These are phyloP conservation scores for Pythium sp. DNA, from an alignment of 352 stramenopile genomes.

Conservation along the genomic window DNA sequence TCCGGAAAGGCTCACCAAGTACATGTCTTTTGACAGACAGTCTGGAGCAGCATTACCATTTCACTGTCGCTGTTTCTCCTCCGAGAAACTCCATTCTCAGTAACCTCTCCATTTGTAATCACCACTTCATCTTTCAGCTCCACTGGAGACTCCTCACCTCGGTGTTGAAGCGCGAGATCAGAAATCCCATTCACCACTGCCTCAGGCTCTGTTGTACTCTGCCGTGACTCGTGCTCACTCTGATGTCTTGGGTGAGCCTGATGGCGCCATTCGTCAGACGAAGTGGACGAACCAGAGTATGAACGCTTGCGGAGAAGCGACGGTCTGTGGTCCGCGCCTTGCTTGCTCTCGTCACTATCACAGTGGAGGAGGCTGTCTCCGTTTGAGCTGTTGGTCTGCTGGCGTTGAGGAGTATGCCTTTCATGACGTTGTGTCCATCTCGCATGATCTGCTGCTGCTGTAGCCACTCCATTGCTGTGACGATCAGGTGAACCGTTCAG, in stretches of 20 bases:
- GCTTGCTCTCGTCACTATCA: neutral
- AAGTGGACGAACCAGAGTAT: neutral
- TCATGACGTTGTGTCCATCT: neutral
- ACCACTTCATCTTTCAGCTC: neutral
- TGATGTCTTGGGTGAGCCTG: neutral
- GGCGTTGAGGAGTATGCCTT: neutral
- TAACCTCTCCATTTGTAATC: no score
- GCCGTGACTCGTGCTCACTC: neutral
- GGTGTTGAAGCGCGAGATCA: neutral
- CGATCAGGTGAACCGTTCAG: neutral
- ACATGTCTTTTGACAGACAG: neutral
- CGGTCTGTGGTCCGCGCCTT: neutral
- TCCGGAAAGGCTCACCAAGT: neutral
- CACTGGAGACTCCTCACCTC: neutral
- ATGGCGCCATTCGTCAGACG: neutral
- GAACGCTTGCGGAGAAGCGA: constrained; percentile 5
- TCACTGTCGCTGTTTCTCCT: neutral
- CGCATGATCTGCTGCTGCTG: neutral
- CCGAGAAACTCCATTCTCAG: neutral
- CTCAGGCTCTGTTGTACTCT: no score
- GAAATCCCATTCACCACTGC: neutral
- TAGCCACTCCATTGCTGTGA: neutral
- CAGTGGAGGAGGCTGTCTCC: neutral
- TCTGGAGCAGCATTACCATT: neutral
- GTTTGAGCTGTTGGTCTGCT: neutral